phyloP scores from a whole-genome alignment of 2,329 filamentous ascomycete species.

The Leptoxyphium fumago region DNA sequence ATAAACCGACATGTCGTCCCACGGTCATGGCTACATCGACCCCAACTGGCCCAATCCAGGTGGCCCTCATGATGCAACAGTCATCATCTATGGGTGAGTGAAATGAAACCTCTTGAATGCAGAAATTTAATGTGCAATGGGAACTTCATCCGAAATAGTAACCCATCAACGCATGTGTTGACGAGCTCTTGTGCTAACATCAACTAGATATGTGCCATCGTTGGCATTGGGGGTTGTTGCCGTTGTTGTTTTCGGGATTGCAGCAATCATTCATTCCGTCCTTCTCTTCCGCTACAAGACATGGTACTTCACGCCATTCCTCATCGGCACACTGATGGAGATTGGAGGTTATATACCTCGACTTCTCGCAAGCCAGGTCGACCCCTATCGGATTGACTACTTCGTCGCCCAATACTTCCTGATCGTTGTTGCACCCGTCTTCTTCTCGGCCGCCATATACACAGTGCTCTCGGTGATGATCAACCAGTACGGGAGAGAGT shows the following conservation, averaged over 20 bases:
- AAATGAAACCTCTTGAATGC: neutral
- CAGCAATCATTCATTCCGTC: constrained; percentile 24
- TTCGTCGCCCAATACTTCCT: constrained; percentile 46
- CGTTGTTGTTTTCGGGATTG: constrained; percentile 29
- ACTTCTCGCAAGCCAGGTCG: constrained; percentile 31
- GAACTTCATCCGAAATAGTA: neutral
- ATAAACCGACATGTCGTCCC: neutral
- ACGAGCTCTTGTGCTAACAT: constrained; percentile 1
- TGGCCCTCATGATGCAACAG: constrained; percentile 30
- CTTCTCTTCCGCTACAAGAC: constrained; percentile 23
- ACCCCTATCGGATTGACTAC: constrained; percentile 40
- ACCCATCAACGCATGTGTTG: neutral
- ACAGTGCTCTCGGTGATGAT: constrained; percentile 39
- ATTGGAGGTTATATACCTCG: constrained; percentile 37
- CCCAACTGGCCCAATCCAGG: constrained; percentile 38
- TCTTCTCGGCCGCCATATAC: constrained; percentile 42
- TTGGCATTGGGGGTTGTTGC: constrained; percentile 31
- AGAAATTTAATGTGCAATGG: too few relatives aligned
- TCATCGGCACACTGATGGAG: constrained; percentile 33
- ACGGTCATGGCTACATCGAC: constrained; percentile 29
- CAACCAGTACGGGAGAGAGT: constrained; percentile 27
- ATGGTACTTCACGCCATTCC: constrained; percentile 35
- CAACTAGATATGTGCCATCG: constrained; percentile 32
- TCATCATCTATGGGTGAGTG: constrained; percentile 32
- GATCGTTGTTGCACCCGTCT: constrained; percentile 45